phyloP scores from a whole-genome alignment of 2,329 filamentous ascomycete genomes.

The Fusarium solani-melongenae region DNA sequence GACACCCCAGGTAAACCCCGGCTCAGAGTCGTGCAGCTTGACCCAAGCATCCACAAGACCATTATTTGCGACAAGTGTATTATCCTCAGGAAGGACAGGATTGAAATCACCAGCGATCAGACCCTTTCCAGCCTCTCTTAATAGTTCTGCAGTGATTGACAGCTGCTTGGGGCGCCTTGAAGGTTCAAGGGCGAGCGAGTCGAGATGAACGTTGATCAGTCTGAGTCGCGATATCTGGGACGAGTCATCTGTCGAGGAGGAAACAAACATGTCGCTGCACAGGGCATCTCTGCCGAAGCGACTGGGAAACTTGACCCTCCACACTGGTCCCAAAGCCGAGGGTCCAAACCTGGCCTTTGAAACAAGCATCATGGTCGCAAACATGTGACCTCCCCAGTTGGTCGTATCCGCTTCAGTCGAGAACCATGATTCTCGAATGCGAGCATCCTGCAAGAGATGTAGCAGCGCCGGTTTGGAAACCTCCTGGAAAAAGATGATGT shows the following conservation, averaged over 20 bases:
- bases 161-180: slow-evolving; percentile 48
- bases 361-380: slow-evolving; percentile 44
- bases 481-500: slow-evolving; percentile 20
- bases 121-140: slow-evolving; percentile 43
- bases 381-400: slow-evolving; percentile 37
- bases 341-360: slow-evolving; percentile 42
- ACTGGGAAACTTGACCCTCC: slow-evolving; percentile 46
- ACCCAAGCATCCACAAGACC: slow-evolving; percentile 50
- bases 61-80: slow-evolving; percentile 44
- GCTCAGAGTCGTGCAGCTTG: slow-evolving; percentile 39
- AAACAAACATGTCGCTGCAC: slow-evolving; percentile 48
- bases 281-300: slow-evolving; percentile 48
- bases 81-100: slow-evolving; percentile 50
- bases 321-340: slow-evolving; percentile 44
- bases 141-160: slow-evolving; percentile 37
- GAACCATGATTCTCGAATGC: slow-evolving; percentile 45
- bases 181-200: slow-evolving; percentile 46
- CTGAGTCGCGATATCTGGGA: slow-evolving; percentile 31
- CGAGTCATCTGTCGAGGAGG: neutral
- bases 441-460: slow-evolving; percentile 37
- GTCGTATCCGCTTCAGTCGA: slow-evolving; percentile 44
- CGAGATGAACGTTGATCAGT: slow-evolving; percentile 54
- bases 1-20: slow-evolving; percentile 52
- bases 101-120: slow-evolving; percentile 56
- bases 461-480: slow-evolving; percentile 35